phyloP scores from a whole-genome alignment of 1,284 basidiomycete genomes.

The Coniophora puteana region DNA sequence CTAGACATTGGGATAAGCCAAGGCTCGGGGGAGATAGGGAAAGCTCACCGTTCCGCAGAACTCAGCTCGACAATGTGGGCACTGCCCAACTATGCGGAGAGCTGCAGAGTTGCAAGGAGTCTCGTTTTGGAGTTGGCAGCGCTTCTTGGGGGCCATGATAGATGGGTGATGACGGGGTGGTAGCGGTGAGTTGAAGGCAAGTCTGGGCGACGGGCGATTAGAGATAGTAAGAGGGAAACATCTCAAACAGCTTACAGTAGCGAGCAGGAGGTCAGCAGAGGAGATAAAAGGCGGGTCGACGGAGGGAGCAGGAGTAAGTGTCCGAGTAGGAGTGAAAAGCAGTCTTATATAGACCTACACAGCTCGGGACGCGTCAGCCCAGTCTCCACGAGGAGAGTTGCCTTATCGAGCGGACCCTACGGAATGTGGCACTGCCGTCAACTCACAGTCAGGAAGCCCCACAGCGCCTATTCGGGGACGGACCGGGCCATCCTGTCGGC shows the following conservation, averaged over 20 bases:
- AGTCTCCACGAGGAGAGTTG: too few species aligned
- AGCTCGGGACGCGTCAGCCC: too few species aligned
- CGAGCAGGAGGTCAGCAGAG: neutral
- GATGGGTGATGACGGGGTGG: neutral
- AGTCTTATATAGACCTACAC: constrained; percentile 26
- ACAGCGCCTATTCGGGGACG: too few species aligned
- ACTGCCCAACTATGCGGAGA: constrained; percentile 78
- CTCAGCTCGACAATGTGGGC: constrained; percentile 69
- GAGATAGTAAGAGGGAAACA: neutral
- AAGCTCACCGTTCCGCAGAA: constrained; percentile 72
- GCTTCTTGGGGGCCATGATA: constrained; percentile 76
- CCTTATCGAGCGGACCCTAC: too few species aligned
- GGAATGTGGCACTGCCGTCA: too few species aligned
- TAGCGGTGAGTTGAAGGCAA: neutral
- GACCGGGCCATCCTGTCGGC: too few species aligned
- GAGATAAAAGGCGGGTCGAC: constrained; percentile 1
- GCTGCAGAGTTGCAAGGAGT: constrained; percentile 73
- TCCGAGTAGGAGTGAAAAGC: neutral
- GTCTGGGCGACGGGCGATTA: neutral
- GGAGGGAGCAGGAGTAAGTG: constrained; percentile 3
- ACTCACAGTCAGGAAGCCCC: too few species aligned
- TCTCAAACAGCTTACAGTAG: constrained; percentile 4
- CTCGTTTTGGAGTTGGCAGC: constrained; percentile 71
- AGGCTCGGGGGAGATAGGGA: constrained; percentile 12
- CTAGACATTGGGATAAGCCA: constrained; percentile 33